Percentiles rank a stretch among this genome's conserved stretches.
Evolutionary conservation across 2,329 filamentous ascomycete genomes (phyloP).

Genomic region (Colletotrichum musae): DNA sequence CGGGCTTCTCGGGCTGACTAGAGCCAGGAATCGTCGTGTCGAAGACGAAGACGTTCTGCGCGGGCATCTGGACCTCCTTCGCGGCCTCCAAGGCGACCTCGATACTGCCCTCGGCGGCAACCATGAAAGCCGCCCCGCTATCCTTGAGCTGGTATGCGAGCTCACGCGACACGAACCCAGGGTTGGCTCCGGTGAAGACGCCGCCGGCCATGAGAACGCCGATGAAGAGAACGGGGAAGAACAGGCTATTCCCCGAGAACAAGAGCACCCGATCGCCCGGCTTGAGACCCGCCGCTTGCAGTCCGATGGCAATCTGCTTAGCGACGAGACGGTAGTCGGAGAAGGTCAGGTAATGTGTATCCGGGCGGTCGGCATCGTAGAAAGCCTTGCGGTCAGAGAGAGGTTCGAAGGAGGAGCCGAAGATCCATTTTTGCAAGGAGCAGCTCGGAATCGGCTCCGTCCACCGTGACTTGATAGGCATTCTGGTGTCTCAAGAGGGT

Average conservation of each 20-base stretch:
- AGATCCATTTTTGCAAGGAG: constrained; percentile 70
- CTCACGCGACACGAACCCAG: constrained; percentile 76
- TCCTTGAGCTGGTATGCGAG: constrained; percentile 83
- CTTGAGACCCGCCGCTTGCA: constrained; percentile 74
- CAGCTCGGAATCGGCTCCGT: constrained; percentile 58
- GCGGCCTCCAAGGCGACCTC: constrained; percentile 78
- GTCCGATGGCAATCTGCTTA: constrained; percentile 79
- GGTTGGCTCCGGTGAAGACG: constrained; percentile 83
- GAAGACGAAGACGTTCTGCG: constrained; percentile 74
- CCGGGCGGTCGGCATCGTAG: constrained; percentile 76
- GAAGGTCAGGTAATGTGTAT: constrained; percentile 76
- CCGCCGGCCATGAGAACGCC: constrained; percentile 84
- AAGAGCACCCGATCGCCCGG: constrained; percentile 80
- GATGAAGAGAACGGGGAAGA: constrained; percentile 79
- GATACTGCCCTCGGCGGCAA: constrained; percentile 73
- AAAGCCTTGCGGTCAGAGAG: constrained; percentile 63
- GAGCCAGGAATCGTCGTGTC: constrained; percentile 64
- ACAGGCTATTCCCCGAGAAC: constrained; percentile 81
- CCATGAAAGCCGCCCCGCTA: constrained; percentile 76
- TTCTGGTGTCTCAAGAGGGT: constrained; percentile 43
- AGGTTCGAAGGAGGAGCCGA: constrained; percentile 61
- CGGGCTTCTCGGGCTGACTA: constrained; percentile 36
- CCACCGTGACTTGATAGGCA: constrained; percentile 66
- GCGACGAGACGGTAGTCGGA: constrained; percentile 77
- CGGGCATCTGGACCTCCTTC: constrained; percentile 66